Base-by-base conservation (phyloP, 352 stramenopile genomes). In the Pythium guiyangense region DNA sequence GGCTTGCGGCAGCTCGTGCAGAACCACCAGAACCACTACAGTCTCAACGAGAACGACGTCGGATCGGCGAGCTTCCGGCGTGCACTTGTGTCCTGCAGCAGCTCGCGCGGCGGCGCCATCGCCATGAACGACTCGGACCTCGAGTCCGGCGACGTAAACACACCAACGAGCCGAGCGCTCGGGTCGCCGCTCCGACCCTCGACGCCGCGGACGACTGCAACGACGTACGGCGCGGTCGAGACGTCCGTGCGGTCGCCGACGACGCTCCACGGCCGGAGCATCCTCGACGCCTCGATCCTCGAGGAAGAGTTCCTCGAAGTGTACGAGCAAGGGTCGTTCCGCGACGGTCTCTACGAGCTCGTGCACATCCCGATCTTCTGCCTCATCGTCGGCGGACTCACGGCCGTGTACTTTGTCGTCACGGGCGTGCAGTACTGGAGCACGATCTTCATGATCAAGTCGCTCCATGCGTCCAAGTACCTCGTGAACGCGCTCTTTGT, bases 381-480 rank as follows among this genome's bases (percentile, higher is more conserved):
- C 25, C 60, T 92, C 43, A 90, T 92, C 59, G 77, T 94, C 6
- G 76, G 80, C 18, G 84, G 81, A 0, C 69, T 94, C 48, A 88
- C 79, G 45, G 84, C 81, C 15, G 79, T 94, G 20, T 94, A 92
- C 72, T 94, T 94, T 53, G 84, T 94, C 42, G 84, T 94, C 55
- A 92, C 84, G 39, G 81, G 81, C 42, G 82, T 94, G 51, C 84
- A 94, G 62, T 94, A 90, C 68, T 94, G 84, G 84, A 90, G 76
- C 61, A 94, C 84, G 3, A 91, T 92, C 63, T 94, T 90, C 61
- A 90, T 92, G 76, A 87, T 89, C 69, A 90, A 91, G 72, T 90
- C 82, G 45, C 74, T 93, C 31, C 73, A 93, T 50, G 77, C 67
- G 31, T 88, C 77, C 62, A 90, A 91, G 67, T 89, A 91, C 59